These are phyloP conservation scores for Cyathus pygmaeus DNA, from an alignment of 1,284 basidiomycete genomes.

Conservation along the genomic window DNA sequence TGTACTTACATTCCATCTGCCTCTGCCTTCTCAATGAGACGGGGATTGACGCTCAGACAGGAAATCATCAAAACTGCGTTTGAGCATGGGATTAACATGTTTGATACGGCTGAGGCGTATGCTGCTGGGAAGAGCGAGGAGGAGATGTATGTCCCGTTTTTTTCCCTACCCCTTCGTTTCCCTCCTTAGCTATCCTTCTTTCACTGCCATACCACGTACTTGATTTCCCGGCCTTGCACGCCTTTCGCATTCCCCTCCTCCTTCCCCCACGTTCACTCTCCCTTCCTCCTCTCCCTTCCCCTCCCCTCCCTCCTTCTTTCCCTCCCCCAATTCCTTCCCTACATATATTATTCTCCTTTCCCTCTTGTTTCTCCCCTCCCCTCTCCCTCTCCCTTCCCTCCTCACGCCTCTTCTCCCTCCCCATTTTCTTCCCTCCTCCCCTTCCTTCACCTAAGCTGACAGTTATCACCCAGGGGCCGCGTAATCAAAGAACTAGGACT, in stretches of 20 bases:
- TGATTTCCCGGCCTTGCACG: too few relatives aligned
- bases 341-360: too few relatives aligned
- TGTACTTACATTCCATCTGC: slow-evolving; percentile 37
- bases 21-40: too few relatives aligned
- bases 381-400: background rate
- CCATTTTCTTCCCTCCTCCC: background rate
- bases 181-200: too few relatives aligned
- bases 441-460: background rate
- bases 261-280: too few relatives aligned
- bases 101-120: slow-evolving; percentile 67
- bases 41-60: too few relatives aligned
- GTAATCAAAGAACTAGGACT: slow-evolving; percentile 81
- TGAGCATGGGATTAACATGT: slow-evolving; percentile 77
- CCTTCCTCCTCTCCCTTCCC: too few relatives aligned
- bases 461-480: slow-evolving; percentile 64
- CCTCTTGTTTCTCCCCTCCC: background rate
- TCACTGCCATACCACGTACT: too few relatives aligned
- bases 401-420: background rate
- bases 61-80: slow-evolving; percentile 74
- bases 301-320: too few relatives aligned
- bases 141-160: slow-evolving; percentile 60
- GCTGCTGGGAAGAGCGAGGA: slow-evolving; percentile 75
- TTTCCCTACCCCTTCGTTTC: background rate
- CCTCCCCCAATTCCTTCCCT: too few relatives aligned
- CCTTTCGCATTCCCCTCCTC: too few relatives aligned